Evolutionary conservation across 805 yeast genomes (phyloP), one percentile per base, ranked within the genome.

Genomic region (Kodamaea laetipori): DNA sequence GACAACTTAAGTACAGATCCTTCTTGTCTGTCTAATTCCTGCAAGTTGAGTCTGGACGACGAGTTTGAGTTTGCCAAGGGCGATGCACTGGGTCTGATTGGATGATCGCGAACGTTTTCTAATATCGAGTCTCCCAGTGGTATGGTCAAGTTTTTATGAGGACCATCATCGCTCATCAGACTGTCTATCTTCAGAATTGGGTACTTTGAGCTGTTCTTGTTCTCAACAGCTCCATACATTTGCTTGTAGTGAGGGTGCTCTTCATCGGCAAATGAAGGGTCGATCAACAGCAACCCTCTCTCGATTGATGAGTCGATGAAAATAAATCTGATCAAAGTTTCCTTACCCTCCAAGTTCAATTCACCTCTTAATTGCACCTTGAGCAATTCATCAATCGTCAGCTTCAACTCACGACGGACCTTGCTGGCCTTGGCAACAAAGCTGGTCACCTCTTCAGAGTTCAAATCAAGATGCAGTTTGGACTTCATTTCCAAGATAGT

Each of bases 311-410:
- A 78, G 54, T 85, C 90, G 52, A 88, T 69, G 44, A 84, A 78
- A 37, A 84, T 73, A 45, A 87, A 73, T 50, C 90, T 69, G 24
- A 89, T 69, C 32, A 88, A 66, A 13, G 85, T 75, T 58, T 89
- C 96, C 59, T 86, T 86, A 26, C 90, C 95, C 51, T 82, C 82
- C 9, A 79, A 48, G 17, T 77, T 80, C 49, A 88, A 68, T 48
- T 77, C 74, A 30, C 74, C 75, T 26, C 74, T 67, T 39, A 74
- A 69, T 55, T 85, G 81, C 46, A 82, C 71, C 39, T 74, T 73
- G 55, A 82, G 74, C 51, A 88, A 64, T 41, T 78, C 80, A 48
- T 74, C 76, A 48, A 69, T 63, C 0, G 71, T 60, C 13, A 53
- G 54, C 40, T 55, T 56, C 39, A 71, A 52, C 40, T 67, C 64